These are phyloP conservation scores for Diaporthe eres DNA, from an alignment of 2,329 filamentous ascomycete genomes.

Conservation along the genomic window DNA sequence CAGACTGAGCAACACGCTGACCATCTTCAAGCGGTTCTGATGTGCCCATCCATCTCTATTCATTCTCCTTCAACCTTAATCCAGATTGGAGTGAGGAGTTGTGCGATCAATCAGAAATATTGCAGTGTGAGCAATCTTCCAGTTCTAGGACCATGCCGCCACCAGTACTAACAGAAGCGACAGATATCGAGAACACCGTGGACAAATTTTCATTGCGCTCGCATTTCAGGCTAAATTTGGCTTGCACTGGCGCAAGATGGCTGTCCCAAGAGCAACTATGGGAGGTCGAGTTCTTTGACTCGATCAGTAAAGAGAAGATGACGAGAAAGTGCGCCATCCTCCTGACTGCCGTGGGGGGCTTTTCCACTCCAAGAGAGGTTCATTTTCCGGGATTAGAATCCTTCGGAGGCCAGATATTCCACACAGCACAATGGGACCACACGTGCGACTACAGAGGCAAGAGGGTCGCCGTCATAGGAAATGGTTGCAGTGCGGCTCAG, in stretches of 20 bases:
- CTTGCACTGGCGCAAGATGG: not conserved
- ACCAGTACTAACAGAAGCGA: not conserved
- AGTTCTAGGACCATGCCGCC: not conserved
- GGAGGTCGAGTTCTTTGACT: not conserved
- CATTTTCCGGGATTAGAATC: not conserved
- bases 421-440: slow-evolving; percentile 54
- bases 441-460: slow-evolving; percentile 48
- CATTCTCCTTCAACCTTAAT: slow-evolving; percentile 3
- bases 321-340: not conserved
- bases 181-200: slow-evolving; percentile 1
- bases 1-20: not conserved
- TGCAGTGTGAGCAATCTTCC: not conserved
- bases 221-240: not conserved
- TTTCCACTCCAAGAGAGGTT: slow-evolving; percentile 5
- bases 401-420: slow-evolving; percentile 53
- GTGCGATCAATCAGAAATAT: not conserved
- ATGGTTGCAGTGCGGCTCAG: slow-evolving; percentile 54
- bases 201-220: slow-evolving; percentile 1
- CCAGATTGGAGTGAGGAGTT: slow-evolving; percentile 20
- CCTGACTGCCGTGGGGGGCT: not conserved
- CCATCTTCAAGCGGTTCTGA: not conserved
- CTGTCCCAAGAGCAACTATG: not conserved
- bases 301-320: not conserved
- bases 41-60: slow-evolving; percentile 9
- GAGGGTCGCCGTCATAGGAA: slow-evolving; percentile 54